A percentile compares a stretch with the other conserved stretches of the same genome.
Evolutionary conservation across 1,284 basidiomycete genomes (phyloP).

Genomic region (Rhodotorula sp.): DNA sequence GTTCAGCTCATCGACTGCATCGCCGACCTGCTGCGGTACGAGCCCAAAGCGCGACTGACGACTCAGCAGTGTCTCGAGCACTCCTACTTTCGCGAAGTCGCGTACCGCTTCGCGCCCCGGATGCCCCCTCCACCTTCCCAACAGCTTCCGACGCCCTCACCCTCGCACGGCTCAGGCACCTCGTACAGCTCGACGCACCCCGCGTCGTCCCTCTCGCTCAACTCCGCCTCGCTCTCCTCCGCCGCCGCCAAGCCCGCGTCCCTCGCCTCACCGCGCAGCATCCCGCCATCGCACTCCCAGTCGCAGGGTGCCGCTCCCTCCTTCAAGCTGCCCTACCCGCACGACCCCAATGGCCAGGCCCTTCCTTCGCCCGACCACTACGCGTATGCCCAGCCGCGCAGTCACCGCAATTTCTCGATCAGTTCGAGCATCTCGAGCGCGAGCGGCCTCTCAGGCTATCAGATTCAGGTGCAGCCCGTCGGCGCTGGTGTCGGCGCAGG

Average conservation of each 20-base stretch:
- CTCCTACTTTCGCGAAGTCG: slow-evolving; percentile 72
- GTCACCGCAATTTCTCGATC: slow-evolving; percentile 18
- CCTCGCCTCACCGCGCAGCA: slow-evolving; percentile 39
- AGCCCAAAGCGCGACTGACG: slow-evolving; percentile 81
- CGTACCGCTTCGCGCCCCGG: slow-evolving; percentile 54
- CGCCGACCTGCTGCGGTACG: slow-evolving; percentile 85
- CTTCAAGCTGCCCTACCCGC: slow-evolving; percentile 47
- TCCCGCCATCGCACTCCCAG: slow-evolving; percentile 50
- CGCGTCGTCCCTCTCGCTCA: slow-evolving; percentile 10
- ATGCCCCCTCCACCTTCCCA: slow-evolving; percentile 29
- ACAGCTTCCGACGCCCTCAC: slow-evolving; percentile 23
- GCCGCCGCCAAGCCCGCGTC: slow-evolving; percentile 9
- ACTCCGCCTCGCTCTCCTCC: slow-evolving; percentile 25
- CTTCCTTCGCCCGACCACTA: slow-evolving; percentile 19
- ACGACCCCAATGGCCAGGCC: slow-evolving; percentile 14
- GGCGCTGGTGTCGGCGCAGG: not conserved
- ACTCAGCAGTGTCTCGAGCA: slow-evolving; percentile 84
- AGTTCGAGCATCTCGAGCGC: slow-evolving; percentile 12
- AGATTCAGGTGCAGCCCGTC: slow-evolving; percentile 13
- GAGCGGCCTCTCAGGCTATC: slow-evolving; percentile 27
- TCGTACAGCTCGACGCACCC: slow-evolving; percentile 4
- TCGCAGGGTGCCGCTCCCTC: slow-evolving; percentile 53
- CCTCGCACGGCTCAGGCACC: slow-evolving; percentile 21
- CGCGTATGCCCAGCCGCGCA: not conserved
- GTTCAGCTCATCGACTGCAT: slow-evolving; percentile 86